Conservation (phyloP, 2,329 filamentous ascomycete species). For the Purpureocillium lavendulum region DNA sequence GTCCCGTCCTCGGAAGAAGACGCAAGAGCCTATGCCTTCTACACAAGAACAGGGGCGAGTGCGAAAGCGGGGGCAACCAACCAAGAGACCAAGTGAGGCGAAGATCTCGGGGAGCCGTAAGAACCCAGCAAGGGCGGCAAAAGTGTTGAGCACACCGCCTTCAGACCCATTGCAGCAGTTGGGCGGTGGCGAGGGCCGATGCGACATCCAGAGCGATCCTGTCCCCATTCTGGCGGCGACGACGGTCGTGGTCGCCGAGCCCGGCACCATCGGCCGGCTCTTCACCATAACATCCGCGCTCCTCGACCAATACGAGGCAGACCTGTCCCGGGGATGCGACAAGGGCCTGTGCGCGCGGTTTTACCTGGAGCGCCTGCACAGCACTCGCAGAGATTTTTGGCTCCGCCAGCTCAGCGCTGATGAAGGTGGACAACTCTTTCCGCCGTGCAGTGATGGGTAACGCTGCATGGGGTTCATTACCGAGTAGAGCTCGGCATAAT, state of each 20-base stretch:
- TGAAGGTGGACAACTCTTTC: too few species aligned
- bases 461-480: too few species aligned
- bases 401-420: constrained; percentile 5
- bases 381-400: constrained; percentile 21
- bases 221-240: background rate
- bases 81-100: background rate
- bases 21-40: background rate
- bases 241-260: constrained; percentile 16
- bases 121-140: background rate
- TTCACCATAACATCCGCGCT: constrained; percentile 15
- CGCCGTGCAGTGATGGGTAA: too few species aligned
- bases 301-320: constrained; percentile 24
- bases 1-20: too few species aligned
- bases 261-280: constrained; percentile 13
- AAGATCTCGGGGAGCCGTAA: background rate
- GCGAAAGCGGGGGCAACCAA: constrained; percentile 7
- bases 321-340: constrained; percentile 15
- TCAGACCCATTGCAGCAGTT: too few species aligned
- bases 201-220: background rate
- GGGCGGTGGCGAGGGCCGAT: too few species aligned
- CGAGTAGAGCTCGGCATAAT: too few species aligned
- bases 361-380: constrained; percentile 20
- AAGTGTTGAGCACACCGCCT: background rate
- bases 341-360: constrained; percentile 15
- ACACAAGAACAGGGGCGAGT: background rate